Evolutionary conservation across 1,139 yeast genomes (phyloP), one percentile per base, ranked within the genome.

Genomic region (Arxiozyma slooffiae): DNA sequence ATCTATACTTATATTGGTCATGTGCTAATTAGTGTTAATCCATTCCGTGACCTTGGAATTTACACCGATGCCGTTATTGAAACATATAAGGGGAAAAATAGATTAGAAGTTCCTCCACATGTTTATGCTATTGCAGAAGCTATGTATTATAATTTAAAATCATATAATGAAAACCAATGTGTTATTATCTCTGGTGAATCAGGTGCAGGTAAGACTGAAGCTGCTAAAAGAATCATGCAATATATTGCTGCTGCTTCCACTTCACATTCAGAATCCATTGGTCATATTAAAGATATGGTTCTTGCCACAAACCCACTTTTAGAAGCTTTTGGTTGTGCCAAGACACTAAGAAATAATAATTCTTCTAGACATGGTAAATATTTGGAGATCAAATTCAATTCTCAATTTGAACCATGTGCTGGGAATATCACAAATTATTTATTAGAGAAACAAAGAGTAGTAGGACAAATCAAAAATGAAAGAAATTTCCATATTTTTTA

Each of bases 141-240:
- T 39, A 90, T 94, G 96, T 92, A 85, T 70, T 92, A 94, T 71
- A 87, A 90, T 67, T 79, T 94, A 81, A 90, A 90, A 70, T 85
- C 95, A 0, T 94, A 94, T 69, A 81, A 86, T 52, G 98, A 94
- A 62, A 89, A 83, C 67, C 98, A 94, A 68, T 92, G 98, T 77
- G 98, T 94, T 41, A 94, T 94, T 62, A 94, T 94, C 59, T 88
- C 97, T 6, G 99, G 99, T 49, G 99, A 94, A 68, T 88, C 97
- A 1, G 99, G 99, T 55, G 98, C 99, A 2, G 99, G 99, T 48
- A 92, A 92, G 68, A 92, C 98, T 7, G 98, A 92, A 70, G 97
- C 98, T 20, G 98, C 98, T 41, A 92, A 92, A 71, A 83, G 95
- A 64, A 92, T 92, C 70, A 94, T 94, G 98, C 97, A 94, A 68